Evolutionary conservation across 257 asterid genomes (phyloP).

Genomic region (Scutellaria galericulata): DNA sequence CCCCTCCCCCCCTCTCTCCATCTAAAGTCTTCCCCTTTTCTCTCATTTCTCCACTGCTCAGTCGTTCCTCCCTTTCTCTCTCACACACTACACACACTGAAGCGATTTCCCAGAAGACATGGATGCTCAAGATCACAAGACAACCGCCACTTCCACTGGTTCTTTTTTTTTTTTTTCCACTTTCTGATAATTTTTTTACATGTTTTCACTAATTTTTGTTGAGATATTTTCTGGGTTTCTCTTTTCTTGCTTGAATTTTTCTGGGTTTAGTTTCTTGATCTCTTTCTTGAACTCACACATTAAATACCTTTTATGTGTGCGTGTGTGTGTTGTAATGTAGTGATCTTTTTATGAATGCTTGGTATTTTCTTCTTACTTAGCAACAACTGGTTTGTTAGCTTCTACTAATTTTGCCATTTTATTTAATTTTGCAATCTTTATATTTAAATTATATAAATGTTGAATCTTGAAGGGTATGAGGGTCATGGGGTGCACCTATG

Average conservation of each 20-base stretch:
- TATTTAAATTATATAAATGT: neutral
- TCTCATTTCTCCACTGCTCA: constrained; percentile 25
- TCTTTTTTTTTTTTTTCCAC: neutral
- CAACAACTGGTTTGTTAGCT: neutral
- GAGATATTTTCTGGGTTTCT: constrained; percentile 19
- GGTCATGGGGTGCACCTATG: constrained; percentile 67
- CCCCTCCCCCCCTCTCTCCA: constrained; percentile 31
- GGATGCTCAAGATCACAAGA: constrained; percentile 45
- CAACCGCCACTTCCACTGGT: constrained; percentile 42
- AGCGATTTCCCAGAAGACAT: constrained; percentile 27
- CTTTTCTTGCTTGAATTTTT: constrained; percentile 28
- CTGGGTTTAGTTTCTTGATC: constrained; percentile 28
- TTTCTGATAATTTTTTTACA: neutral
- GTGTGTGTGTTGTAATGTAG: constrained; percentile 16
- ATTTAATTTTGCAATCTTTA: constrained; percentile 1
- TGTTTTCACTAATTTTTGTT: constrained; percentile 20
- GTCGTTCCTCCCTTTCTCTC: constrained; percentile 32
- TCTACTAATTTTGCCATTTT: constrained; percentile 19
- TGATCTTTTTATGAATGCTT: constrained; percentile 2
- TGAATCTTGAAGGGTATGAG: constrained; percentile 62
- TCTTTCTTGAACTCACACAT: constrained; percentile 13
- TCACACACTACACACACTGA: constrained; percentile 24
- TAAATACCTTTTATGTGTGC: neutral
- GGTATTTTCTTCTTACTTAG: neutral
- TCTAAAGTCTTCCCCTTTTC: constrained; percentile 29